Conservation (phyloP, 768 basidiomycete genomes). For the Lactifluus piperatus region DNA sequence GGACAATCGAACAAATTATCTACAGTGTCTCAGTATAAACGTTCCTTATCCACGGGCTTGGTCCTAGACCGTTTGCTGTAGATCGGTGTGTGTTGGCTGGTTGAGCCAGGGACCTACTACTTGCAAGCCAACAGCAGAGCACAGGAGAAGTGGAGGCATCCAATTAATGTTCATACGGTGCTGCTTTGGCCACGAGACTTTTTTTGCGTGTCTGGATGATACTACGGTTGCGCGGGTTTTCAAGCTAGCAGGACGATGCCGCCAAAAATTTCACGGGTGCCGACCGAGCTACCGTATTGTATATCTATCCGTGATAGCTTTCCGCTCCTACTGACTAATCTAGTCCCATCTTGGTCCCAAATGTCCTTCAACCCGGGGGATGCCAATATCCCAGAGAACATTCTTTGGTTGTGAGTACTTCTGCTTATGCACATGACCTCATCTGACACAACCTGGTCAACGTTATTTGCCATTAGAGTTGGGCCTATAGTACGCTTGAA, state of each 20-base stretch:
- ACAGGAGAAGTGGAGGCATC: no score
- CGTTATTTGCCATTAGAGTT: background rate
- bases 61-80: no score
- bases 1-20: no score
- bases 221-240: no score
- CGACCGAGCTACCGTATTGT: background rate
- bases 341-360: background rate
- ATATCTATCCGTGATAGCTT: background rate
- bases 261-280: background rate
- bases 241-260: background rate
- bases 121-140: no score
- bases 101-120: no score
- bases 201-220: no score
- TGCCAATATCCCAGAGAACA: background rate
- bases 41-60: no score
- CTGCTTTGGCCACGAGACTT: no score
- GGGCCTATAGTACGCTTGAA: conserved; percentile 1
- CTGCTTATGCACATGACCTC: background rate
- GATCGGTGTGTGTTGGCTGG: no score
- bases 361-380: background rate
- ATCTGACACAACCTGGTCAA: background rate
- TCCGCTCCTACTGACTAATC: background rate
- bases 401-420: background rate
- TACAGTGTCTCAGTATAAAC: no score
- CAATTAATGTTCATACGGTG: no score